A percentile compares a stretch with the other conserved stretches of the same genome.
Conservation (phyloP, 441 rosid species). For the Melastoma candidum region DNA sequence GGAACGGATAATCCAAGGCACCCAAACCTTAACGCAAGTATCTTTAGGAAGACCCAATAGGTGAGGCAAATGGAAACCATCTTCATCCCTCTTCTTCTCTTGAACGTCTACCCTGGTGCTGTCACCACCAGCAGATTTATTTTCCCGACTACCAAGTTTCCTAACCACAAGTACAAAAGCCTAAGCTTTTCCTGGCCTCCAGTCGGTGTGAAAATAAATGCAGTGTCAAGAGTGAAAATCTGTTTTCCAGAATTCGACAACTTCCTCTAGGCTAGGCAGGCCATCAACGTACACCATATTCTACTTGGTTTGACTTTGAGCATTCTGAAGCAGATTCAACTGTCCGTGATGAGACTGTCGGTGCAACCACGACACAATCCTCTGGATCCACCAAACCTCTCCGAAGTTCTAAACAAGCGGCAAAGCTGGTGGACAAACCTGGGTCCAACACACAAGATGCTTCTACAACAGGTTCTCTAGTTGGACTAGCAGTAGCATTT, state of each 20-base stretch:
- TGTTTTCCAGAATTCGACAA: conserved; percentile 28
- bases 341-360: conserved; percentile 16
- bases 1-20: too few relatives aligned
- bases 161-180: conserved; percentile 77
- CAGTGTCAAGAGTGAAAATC: conserved; percentile 54
- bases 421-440: conserved; percentile 18
- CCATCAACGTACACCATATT: conserved; percentile 42
- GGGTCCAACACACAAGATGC: too few relatives aligned
- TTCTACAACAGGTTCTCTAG: too few relatives aligned
- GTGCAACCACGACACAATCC: conserved; percentile 14
- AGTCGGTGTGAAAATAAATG: conserved; percentile 31
- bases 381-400: conserved; percentile 22
- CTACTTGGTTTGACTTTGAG: conserved; percentile 15
- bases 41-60: conserved; percentile 54
- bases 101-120: conserved; percentile 22
- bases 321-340: conserved; percentile 19
- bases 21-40: conserved; percentile 49
- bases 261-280: conserved; percentile 59
- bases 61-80: conserved; percentile 43
- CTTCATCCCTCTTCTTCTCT: conserved; percentile 47
- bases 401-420: conserved; percentile 19
- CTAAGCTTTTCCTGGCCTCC: conserved; percentile 33
- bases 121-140: conserved; percentile 33
- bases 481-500: conserved; percentile 6
- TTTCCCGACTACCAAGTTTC: conserved; percentile 38